Evolutionary conservation across 768 basidiomycete genomes (phyloP), one percentile per base, ranked within the genome.

Genomic region (Leccinum uliginosum): DNA sequence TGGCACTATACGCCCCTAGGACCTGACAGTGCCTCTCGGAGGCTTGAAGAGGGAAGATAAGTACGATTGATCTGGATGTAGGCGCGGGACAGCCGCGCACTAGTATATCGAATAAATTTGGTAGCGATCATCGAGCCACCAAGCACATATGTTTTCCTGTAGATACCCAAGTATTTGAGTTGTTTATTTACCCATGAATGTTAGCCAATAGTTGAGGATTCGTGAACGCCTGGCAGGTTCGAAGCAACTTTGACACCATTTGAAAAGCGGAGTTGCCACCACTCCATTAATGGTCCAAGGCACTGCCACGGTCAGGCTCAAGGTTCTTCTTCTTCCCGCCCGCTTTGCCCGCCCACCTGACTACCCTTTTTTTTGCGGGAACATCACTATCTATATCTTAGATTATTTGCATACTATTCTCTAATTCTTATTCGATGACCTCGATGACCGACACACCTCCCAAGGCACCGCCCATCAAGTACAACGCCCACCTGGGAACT

Each of bases 391-490:
- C 19, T 51, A 38, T 21, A 46, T 21, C 30, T 32, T 32, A 32
- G 30, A 14, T 32, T 32, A 32, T n/a, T n/a, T n/a, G n/a, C n/a
- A n/a, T n/a, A n/a, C n/a, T n/a, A n/a, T 55, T 30, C 9, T 27
- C 6, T 17, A 11, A 4, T 17, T 12, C 53, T 44, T 9, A 23
- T n/a, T 19, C 24, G 26, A 65, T 69, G 74, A 54, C 68, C 29
- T 73, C 61, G n/a, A 19, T 50, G 9, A 69, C 76, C 40, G 74
- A 80, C 64, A 83, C 77, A 55, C 88, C 85, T 11, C 89, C 89
- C 58, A 81, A 80, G 45, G 82, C 86, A 14, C 86, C 86, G 27
- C 83, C 86, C n/a, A 79, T 85, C 70, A 78, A 83, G 73, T 91
- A 91, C 69, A 74, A 71, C 29, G 80, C 87, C 3, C 86, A 82